Base-by-base conservation (phyloP, 2,329 filamentous ascomycete genomes). In the Moelleriella libera region DNA sequence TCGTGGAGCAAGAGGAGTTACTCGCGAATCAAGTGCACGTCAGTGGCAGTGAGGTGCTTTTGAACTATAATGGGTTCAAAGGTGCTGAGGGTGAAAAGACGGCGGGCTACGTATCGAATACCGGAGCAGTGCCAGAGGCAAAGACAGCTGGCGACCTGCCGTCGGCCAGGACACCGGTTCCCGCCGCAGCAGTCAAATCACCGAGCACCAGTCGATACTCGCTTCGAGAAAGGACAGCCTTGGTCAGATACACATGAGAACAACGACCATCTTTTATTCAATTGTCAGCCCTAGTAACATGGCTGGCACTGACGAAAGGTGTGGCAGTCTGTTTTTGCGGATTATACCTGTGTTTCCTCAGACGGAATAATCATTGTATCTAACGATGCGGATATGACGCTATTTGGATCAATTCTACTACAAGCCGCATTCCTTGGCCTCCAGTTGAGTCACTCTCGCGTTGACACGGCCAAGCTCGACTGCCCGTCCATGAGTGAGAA, bases 401-500 rank as follows among this genome's bases (percentile, higher is more conserved):
- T 39, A 8, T 42, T 32, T 21, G 21, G 21, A 21, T 21, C 21
- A 21, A 21, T 21, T 21, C 21, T 21, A 21, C 21, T 21, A 65
- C 49, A 69, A 53, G 28, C 64, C 63, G 57, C 78, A 82, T 54
- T 63, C 60, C 51, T 56, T 64, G 41, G 56, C 48, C 29, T 54
- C 60, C 41, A 76, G 69, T 63, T 72, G 65, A 32, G 55, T 59
- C 30, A 69, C 70, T 5, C 56, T 54, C 30, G 74, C 77, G 30
- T 50, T 47, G 5, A 50, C 43, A 6, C n/a, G 41, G 12, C 49
- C 49, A 6, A 47, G 5, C 14, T 50, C 52, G 5, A 60, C 61
- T 10, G 68, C 76, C 54, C 72, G 70, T 31, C 68, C 68, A 55
- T 68, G 67, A 6, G 77, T 81, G 45, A 82, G 67, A 11, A 58